Evolutionary conservation across 192 early-diverging fungal genomes (phyloP).

Genomic region (Tieghemiomyces parasiticus): DNA sequence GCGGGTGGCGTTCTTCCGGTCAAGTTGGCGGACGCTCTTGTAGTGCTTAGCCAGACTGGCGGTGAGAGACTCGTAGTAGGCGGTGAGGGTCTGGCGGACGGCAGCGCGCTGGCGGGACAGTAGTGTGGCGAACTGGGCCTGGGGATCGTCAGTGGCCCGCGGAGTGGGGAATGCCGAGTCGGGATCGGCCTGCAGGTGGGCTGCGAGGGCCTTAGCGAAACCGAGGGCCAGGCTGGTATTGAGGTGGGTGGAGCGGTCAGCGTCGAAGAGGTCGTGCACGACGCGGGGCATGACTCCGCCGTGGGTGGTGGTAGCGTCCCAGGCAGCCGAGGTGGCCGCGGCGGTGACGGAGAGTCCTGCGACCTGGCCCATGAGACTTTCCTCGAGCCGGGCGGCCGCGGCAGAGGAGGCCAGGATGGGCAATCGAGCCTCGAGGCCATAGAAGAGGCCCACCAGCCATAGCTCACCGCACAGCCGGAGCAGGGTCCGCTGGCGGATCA

Average conservation of each 20-base stretch:
- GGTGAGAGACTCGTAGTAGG: conserved; percentile 23
- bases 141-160: conserved; percentile 12
- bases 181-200: conserved; percentile 10
- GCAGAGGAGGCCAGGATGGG: conserved; percentile 8
- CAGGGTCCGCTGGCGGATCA: conserved; percentile 43
- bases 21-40: conserved; percentile 51
- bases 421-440: conserved; percentile 21
- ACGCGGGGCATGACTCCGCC: conserved; percentile 1
- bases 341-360: too few species aligned
- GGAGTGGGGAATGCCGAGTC: background rate
- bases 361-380: background rate
- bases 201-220: conserved; percentile 19
- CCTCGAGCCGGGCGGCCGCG: background rate
- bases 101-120: conserved; percentile 15
- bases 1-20: conserved; percentile 60
- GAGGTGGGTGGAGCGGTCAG: conserved; percentile 24
- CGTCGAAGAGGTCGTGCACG: conserved; percentile 24
- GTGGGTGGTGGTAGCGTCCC: background rate
- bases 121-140: conserved; percentile 4
- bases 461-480: conserved; percentile 68
- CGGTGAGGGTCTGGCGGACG: conserved; percentile 16
- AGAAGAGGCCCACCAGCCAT: conserved; percentile 62
- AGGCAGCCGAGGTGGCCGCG: background rate
- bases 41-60: conserved; percentile 21
- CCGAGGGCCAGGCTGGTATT: conserved; percentile 18